Base-by-base conservation (phyloP, 495 filamentous ascomycete genomes). In the Paragyromitra xinjiangensis region DNA sequence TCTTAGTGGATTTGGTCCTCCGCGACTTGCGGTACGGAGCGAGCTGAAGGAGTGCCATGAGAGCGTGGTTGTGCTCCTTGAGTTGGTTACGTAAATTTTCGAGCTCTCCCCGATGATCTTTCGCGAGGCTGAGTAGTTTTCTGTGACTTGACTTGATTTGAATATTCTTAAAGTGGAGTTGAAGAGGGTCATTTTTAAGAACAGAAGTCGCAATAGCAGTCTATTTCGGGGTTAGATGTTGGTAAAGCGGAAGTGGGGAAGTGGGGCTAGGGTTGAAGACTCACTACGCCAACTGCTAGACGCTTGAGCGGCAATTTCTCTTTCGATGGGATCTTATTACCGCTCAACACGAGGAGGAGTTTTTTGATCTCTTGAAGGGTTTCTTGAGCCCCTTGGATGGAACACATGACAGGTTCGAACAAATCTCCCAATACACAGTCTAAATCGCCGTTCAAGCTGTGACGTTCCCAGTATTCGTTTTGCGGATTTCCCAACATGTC, bases 331-430 rank as follows among this genome's bases (percentile, higher is more conserved):
- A 45, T 22, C 7, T 19, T 26, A 44, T 64, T 48, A 22, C 62
- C 62, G 24, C 64, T 37, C 48, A 68, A 40, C 9, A n/a, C 22
- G 3, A 37, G 64, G 1, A 68, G 4, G 26, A 68, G 11, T 7
- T 68, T 39, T 12, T 19, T 55, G n/a, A 68, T 55, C 9, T 56
- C 64, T 12, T 40, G 26, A 14, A 68, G 45, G 26, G 64, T 68
- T 68, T 68, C 64, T 40, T 63, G 69, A 14, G 16, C 45, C 48
- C 69, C 34, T 3, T 11, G 19, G 16, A 71, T 71, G 14, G 69
- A 61, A 71, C 8, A 39, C 16, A 37, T 71, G 8, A 51, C 55
- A 16, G 34, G 14, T 39, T 61, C 16, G n/a, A 63, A 62, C 19
- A 22, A 22, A 9, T 34, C 6, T 7, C 69, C 69, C 1, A 71